Evolutionary conservation across 2,329 filamentous ascomycete genomes (phyloP), one percentile per base, ranked within the genome.

Genomic region (Fusarium guadeloupense): DNA sequence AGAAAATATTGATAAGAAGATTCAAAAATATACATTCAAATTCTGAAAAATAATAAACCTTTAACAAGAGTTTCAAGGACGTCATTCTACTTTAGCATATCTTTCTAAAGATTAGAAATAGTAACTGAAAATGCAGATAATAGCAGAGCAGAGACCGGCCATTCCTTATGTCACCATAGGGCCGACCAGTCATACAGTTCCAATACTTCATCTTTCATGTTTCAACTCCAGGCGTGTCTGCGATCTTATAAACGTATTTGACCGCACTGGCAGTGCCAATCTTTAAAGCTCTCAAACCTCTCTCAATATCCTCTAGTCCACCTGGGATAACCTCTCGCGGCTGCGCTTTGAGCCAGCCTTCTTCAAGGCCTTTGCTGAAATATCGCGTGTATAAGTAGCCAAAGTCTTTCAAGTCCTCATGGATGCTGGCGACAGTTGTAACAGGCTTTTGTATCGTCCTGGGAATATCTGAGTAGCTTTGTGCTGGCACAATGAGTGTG

Each of bases 391-490:
- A 57, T 1, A 20, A 17, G 5, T 38, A 34, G 0, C 45, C 55
- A 13, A 58, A 64, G 3, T 55, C 43, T 16, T 64, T 62, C 1
- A 62, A 4, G 25, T 55, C 40, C 2, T 55, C 28, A 4, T 63
- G 60, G 2, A 61, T 42, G 2, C 59, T 63, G 4, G 59, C 60
- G 0, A 63, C 59, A 2, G 59, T 63, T 13, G 55, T 51, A 0
- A 64, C 54, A 0, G 60, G 44, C 14, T 64, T 62, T 7, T 39
- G 9, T 4, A 64, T 60, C 2, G 59, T 50, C 35, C 55, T 55
- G 1, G 59, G 59, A 3, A 62, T 55, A 13, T 62, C 54, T 1
- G 59, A 60, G 5, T 64, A 62, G 5, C 28, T 64, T 1, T 64
- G 42, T 1, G 59, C 54, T 0, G 59, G 59, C 0, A 62, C 53